Conservation (phyloP, 208 protist species). For the Trypanosoma melophagium region DNA sequence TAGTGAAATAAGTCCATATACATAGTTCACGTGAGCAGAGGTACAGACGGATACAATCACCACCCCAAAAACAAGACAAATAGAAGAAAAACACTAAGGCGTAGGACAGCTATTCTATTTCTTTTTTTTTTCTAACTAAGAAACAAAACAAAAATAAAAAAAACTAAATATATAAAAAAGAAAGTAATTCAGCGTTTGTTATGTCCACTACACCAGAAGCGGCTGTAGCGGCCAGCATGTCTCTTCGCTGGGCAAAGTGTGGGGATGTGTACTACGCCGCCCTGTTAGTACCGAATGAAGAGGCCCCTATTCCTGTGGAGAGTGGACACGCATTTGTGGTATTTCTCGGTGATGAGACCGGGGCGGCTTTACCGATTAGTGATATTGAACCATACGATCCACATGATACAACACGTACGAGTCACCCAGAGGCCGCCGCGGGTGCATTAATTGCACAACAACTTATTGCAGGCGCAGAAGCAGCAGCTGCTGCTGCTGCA, state of each 20-base stretch:
- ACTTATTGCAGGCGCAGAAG: slow-evolving; percentile 40
- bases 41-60: neutral
- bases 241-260: slow-evolving; percentile 77
- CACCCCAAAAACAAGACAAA: neutral
- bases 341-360: slow-evolving; percentile 72
- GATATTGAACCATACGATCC: slow-evolving; percentile 65
- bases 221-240: no score
- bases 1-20: slow-evolving; percentile 5
- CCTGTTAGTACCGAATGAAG: slow-evolving; percentile 44
- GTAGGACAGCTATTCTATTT: neutral
- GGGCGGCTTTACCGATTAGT: slow-evolving; percentile 43
- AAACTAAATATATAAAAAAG: neutral
- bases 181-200: no score
- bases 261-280: slow-evolving; percentile 73
- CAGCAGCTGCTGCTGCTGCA: no score
- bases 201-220: no score
- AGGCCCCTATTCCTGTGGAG: slow-evolving; percentile 36
- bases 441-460: slow-evolving; percentile 59
- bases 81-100: no score
- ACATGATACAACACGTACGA: slow-evolving; percentile 41
- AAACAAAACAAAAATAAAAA: slow-evolving; percentile 2
- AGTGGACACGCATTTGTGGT: slow-evolving; percentile 57
- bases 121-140: neutral
- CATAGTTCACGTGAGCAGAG: neutral
- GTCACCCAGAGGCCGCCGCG: slow-evolving; percentile 45